Percentiles rank a stretch among this genome's conserved stretches.
Conservation (phyloP, 257 asterid genomes). For the Solanum chilense region DNA sequence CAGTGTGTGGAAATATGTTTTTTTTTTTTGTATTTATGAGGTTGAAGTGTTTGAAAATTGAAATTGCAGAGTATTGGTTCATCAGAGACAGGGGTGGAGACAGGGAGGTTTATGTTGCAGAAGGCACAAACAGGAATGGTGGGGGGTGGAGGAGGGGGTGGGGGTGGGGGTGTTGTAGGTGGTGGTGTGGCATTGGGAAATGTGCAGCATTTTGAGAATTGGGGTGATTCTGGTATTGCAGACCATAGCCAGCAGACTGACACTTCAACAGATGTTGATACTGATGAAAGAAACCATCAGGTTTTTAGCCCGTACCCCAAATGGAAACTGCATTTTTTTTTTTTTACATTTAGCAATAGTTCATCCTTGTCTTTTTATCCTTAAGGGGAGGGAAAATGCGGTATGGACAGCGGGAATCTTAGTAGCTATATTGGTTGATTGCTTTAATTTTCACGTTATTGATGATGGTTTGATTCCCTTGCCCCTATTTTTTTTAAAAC, state of each 20-base stretch:
- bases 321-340: not conserved
- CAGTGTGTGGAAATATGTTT: not conserved
- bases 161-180: not conserved
- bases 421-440: not conserved
- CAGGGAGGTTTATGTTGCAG: conserved; percentile 41
- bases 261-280: conserved; percentile 40
- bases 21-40: not conserved
- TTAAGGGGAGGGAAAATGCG: not conserved
- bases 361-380: not conserved
- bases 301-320: not conserved
- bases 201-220: conserved; percentile 35
- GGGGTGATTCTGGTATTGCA: conserved; percentile 47
- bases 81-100: conserved; percentile 34
- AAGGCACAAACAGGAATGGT: conserved; percentile 12
- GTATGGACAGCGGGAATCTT: not conserved
- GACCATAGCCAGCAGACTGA: conserved; percentile 51
- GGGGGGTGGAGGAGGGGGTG: conserved; percentile 4
- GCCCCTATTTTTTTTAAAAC: not conserved
- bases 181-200: conserved; percentile 37
- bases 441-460: too few relatives aligned
- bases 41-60: not conserved
- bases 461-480: not conserved
- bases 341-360: not conserved
- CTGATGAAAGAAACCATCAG: conserved; percentile 33
- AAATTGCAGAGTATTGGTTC: conserved; percentile 51